phyloP scores from a whole-genome alignment of 805 yeast species.

The Starmerella gropengiesseri region DNA sequence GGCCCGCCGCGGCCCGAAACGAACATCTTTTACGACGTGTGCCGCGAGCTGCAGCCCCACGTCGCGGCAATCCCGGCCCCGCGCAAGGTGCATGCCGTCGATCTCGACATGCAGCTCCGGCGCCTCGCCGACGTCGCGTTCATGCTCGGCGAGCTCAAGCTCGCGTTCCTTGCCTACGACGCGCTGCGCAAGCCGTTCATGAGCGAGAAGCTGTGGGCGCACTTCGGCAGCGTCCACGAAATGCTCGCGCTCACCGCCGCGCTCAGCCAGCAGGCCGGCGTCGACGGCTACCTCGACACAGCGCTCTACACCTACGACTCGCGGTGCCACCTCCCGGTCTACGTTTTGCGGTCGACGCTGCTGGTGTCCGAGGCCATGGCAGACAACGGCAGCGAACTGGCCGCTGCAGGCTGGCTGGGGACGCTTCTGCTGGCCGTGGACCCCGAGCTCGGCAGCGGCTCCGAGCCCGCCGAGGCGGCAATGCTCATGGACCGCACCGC shows the following conservation, averaged over 20 bases:
- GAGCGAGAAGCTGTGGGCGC: slow-evolving; percentile 68
- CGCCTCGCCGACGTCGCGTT: slow-evolving; percentile 87
- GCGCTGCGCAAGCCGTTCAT: slow-evolving; percentile 64
- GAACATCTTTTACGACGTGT: slow-evolving; percentile 15
- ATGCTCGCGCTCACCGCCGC: slow-evolving; percentile 68
- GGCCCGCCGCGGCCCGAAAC: slow-evolving; percentile 21
- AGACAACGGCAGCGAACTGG: slow-evolving; percentile 31
- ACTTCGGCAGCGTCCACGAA: slow-evolving; percentile 77
- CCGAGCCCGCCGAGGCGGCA: slow-evolving; percentile 35
- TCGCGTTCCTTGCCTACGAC: slow-evolving; percentile 76
- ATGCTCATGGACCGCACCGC: slow-evolving; percentile 45
- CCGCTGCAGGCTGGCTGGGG: slow-evolving; percentile 39
- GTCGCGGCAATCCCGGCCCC: slow-evolving; percentile 21
- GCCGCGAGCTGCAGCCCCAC: slow-evolving; percentile 21
- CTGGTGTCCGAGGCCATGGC: slow-evolving; percentile 59
- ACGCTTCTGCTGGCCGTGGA: slow-evolving; percentile 34
- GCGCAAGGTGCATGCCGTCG: slow-evolving; percentile 7
- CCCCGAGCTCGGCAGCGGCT: slow-evolving; percentile 24
- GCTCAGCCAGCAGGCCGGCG: slow-evolving; percentile 35
- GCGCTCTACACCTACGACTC: slow-evolving; percentile 65
- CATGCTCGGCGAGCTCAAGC: slow-evolving; percentile 79
- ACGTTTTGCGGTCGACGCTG: slow-evolving; percentile 57
- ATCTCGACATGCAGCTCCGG: slow-evolving; percentile 55
- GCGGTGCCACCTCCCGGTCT: slow-evolving; percentile 55
- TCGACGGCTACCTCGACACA: slow-evolving; percentile 46